Evolutionary conservation across 2,329 filamentous ascomycete species (phyloP), one percentile per base, ranked within the genome.

Genomic region (Madurella mycetomatis): DNA sequence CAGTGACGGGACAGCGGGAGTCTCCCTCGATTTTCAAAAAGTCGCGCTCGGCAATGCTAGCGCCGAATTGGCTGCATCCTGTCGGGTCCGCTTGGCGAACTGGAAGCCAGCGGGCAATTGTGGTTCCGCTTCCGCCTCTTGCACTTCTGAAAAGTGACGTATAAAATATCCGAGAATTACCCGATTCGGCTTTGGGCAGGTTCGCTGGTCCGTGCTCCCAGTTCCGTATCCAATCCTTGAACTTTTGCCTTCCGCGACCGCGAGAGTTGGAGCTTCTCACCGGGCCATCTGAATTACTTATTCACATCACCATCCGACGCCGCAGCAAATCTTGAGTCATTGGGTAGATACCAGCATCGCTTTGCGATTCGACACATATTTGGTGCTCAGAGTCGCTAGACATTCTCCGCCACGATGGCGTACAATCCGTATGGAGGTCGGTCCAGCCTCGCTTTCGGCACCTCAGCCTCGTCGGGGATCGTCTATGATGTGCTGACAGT

Each of bases 381-480:
- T 31, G 16, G 40, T 32, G 30, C 8, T 18, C 15, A n/a, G 7
- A 3, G 25, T 39, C 31, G 12, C 12, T 37, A 31, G 32, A 11
- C 30, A n/a, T 30, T 13, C 5, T 2, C 11, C 4, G 52, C 45
- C 56, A 45, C 9, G 47, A 84, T 84, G 81, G 73, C 81, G 16
- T 84, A 83, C 68, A 82, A 83, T 65, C 80, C 78, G n/a, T 84
- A 84, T 59, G 79, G 79, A 73, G 77, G 77, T 79, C 66, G 61
- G 71, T 66, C 30, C 47, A 44, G 44, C 55, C 52, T 56, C 45
- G 39, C 41, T 13, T 25, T 46, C 31, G 30, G 15, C 15, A 16
- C 19, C 25, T 18, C 51, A 53, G 41, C 55, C 48, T 49, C 18
- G 46, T 13, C 19, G n/a, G 2, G 11, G 42, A 30, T 34, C 32